A percentile compares a stretch with the other conserved stretches of the same genome.
Evolutionary conservation across 192 early-diverging fungal genomes (phyloP).

Genomic region (Mortierella hygrophila): DNA sequence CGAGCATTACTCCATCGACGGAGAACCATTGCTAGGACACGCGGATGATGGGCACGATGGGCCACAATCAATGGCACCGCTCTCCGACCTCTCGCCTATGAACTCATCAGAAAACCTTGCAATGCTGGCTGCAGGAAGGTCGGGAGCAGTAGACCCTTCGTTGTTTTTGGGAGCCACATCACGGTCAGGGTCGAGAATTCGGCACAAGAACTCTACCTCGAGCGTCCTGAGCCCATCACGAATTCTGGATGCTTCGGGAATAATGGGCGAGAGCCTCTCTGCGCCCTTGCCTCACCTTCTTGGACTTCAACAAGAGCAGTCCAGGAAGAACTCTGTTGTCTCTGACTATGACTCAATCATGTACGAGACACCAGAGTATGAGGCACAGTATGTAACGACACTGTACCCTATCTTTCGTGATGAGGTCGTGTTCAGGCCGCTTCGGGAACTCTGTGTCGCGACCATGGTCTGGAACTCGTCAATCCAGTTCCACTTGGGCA

Average conservation of each 20-base stretch:
- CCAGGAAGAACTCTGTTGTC: slow-evolving; percentile 50
- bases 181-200: slow-evolving; percentile 35
- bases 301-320: slow-evolving; percentile 41
- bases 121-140: slow-evolving; percentile 26
- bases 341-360: slow-evolving; percentile 49
- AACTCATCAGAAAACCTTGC: slow-evolving; percentile 51
- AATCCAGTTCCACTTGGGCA: slow-evolving; percentile 46
- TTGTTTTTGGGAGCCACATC: slow-evolving; percentile 42
- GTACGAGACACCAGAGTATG: slow-evolving; percentile 45
- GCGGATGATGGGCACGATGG: slow-evolving; percentile 38
- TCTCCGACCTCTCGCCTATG: slow-evolving; percentile 48
- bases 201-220: slow-evolving; percentile 33
- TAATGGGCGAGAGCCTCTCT: slow-evolving; percentile 14
- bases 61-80: slow-evolving; percentile 27
- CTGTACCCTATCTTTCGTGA: slow-evolving; percentile 52
- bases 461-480: slow-evolving; percentile 56
- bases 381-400: slow-evolving; percentile 49
- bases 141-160: slow-evolving; percentile 29
- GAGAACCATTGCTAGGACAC: slow-evolving; percentile 45
- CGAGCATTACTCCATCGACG: slow-evolving; percentile 51
- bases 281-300: slow-evolving; percentile 31
- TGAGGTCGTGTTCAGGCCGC: slow-evolving; percentile 46
- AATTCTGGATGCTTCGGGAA: slow-evolving; percentile 29
- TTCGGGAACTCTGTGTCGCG: slow-evolving; percentile 51
- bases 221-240: slow-evolving; percentile 31